Percentiles rank a stretch among this genome's conserved stretches.
Conservation (phyloP, 2,329 filamentous ascomycete genomes). For the Clonostachys rhizophaga region DNA sequence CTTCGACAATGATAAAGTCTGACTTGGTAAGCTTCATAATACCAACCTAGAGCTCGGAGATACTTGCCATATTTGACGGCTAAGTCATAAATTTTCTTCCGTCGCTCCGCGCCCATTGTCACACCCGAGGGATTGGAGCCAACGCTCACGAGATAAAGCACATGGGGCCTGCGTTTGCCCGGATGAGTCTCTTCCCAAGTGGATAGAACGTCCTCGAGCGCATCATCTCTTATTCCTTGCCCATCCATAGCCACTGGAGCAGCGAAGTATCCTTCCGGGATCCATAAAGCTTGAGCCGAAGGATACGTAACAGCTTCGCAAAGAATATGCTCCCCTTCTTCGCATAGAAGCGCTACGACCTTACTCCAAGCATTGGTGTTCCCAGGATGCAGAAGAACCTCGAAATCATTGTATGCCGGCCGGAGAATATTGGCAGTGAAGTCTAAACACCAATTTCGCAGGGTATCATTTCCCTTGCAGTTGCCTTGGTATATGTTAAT, state of each 20-base stretch:
- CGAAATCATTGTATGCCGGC: background rate
- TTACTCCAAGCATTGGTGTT: constrained; percentile 24
- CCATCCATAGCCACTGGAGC: constrained; percentile 15
- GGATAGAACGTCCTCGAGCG: constrained; percentile 9
- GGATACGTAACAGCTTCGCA: constrained; percentile 21
- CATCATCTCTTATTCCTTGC: constrained; percentile 13
- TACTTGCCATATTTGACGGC: constrained; percentile 31
- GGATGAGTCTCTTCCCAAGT: constrained; percentile 12
- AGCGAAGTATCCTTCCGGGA: constrained; percentile 15
- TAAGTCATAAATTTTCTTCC: constrained; percentile 50
- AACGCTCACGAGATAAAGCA: constrained; percentile 29
- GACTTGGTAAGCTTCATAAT: background rate
- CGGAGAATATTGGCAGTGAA: too few relatives aligned
- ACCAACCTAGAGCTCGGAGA: too few relatives aligned
- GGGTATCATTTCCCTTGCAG: too few relatives aligned
- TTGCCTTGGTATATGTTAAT: too few relatives aligned
- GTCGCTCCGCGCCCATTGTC: constrained; percentile 52
- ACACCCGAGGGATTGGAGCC: constrained; percentile 69
- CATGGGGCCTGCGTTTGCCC: constrained; percentile 6
- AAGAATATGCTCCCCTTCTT: constrained; percentile 17
- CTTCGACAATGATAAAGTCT: constrained; percentile 6
- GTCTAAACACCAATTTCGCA: too few relatives aligned
- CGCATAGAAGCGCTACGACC: constrained; percentile 18
- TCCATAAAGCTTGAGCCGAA: constrained; percentile 20
- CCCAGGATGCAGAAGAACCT: constrained; percentile 17